Base-by-base conservation (phyloP, 805 yeast genomes). In the Barnettozyma californica region DNA sequence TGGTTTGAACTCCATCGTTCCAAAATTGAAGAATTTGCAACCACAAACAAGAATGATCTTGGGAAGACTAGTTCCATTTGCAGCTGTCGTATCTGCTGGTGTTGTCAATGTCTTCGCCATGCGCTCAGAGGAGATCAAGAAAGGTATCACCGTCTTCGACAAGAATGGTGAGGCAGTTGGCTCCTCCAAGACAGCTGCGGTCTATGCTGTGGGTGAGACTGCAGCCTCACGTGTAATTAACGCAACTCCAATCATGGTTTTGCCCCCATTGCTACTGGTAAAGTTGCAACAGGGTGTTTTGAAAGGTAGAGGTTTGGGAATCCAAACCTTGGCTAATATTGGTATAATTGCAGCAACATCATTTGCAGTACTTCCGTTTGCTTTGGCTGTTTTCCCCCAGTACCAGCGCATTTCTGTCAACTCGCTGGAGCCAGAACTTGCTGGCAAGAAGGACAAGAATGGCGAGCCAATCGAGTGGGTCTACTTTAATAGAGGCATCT, bases 31-130 rank as follows among this genome's bases (percentile, higher is more conserved):
- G 57, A 72, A 75, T 31, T 63, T 94, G n/a, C 66, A 77, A n/a
- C 82, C 95, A 2, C 71, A 72, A 50, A 80, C 97, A 2, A 81
- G 74, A 61, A 68, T 84, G 57, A 74, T 91, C 27, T 68, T 94
- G 48, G 84, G 91, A 38, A 83, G 99, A 56, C 74, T 94, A 49
- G 96, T 94, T 11, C 99, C 99, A 7, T 94, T 94, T 71, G 98
- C 98, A 0, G 99, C 99, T 1, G 99, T 94, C 33, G 97, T 91
- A 1, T 83, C 94, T 45, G 99, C 99, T 1, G 98, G 99, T 63
- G 75, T 94, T 31, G 95, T 90, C 36, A 94, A 94, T 58, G 97
- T 94, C n/a, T 89, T 88, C 61, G 76, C 95, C 51, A 94, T 94
- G 99, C 81, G 99, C 70, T 81, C 92, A 49, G 95, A 91, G 67